Conservation (phyloP, 495 filamentous ascomycete genomes). For the Aspergillus affinis region DNA sequence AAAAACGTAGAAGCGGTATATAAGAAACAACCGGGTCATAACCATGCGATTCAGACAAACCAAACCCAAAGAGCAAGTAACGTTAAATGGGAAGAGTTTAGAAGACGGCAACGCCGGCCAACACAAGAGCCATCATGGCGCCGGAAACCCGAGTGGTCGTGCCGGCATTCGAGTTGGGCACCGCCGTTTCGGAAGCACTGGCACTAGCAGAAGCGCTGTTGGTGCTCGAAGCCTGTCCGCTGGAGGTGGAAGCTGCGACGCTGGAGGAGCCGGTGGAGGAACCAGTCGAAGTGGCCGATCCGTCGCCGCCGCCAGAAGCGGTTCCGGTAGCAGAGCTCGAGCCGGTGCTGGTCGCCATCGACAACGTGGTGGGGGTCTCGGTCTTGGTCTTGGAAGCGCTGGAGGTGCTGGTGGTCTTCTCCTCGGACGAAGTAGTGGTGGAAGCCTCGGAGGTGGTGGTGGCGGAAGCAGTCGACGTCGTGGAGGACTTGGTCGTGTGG, state of each 20-base stretch:
- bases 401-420: slow-evolving; percentile 38
- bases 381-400: slow-evolving; percentile 33
- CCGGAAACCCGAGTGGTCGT: slow-evolving; percentile 38
- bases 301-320: slow-evolving; percentile 9
- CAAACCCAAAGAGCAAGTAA: slow-evolving; percentile 11
- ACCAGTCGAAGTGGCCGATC: slow-evolving; percentile 9
- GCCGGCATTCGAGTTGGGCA: slow-evolving; percentile 31
- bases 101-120: slow-evolving; percentile 34
- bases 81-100: slow-evolving; percentile 20
- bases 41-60: slow-evolving; percentile 8
- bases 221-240: slow-evolving; percentile 13
- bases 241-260: slow-evolving; percentile 13
- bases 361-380: slow-evolving; percentile 16
- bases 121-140: slow-evolving; percentile 38
- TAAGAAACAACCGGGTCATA: background rate
- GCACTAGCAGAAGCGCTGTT: slow-evolving; percentile 38
- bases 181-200: slow-evolving; percentile 9
- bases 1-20: slow-evolving; percentile 9
- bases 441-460: slow-evolving; percentile 45
- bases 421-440: slow-evolving; percentile 43
- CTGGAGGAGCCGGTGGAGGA: slow-evolving; percentile 19
- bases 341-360: slow-evolving; percentile 19
- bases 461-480: slow-evolving; percentile 43
- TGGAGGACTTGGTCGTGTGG: slow-evolving; percentile 24
- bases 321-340: slow-evolving; percentile 17